Percentiles rank a stretch among this genome's conserved stretches.
These are phyloP conservation scores for Dactylellina sp. DNA, from an alignment of 2,329 filamentous ascomycete genomes.

Conservation along the genomic window DNA sequence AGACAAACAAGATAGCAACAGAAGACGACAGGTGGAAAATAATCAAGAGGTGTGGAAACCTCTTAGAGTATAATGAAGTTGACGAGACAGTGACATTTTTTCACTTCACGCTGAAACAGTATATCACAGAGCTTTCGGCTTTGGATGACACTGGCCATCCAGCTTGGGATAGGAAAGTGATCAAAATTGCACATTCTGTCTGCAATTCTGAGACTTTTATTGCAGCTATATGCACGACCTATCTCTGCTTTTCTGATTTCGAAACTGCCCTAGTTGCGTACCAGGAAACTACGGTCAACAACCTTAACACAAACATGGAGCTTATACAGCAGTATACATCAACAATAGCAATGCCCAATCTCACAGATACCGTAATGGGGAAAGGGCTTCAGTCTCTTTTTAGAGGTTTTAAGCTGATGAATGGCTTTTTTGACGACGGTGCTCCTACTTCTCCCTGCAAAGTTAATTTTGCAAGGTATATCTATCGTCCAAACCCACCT, in stretches of 20 bases:
- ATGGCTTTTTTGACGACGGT: constrained; percentile 15
- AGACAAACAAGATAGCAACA: constrained; percentile 8
- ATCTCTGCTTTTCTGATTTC: constrained; percentile 45
- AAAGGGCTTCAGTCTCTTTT: constrained; percentile 23
- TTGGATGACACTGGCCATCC: neutral
- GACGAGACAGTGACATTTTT: constrained; percentile 38
- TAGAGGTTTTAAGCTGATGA: constrained; percentile 31
- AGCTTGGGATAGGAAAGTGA: neutral
- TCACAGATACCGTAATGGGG: neutral
- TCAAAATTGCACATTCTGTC: neutral
- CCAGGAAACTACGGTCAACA: constrained; percentile 13
- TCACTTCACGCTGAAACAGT: constrained; percentile 46
- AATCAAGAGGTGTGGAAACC: constrained; percentile 44
- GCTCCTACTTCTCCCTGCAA: neutral
- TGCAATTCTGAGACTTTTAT: neutral
- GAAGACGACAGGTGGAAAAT: constrained; percentile 17
- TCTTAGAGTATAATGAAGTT: constrained; percentile 31
- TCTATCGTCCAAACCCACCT: constrained; percentile 5
- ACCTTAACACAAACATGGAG: constrained; percentile 28
- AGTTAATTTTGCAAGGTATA: constrained; percentile 36
- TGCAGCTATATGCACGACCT: constrained; percentile 18
- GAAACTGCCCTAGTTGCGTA: constrained; percentile 22
- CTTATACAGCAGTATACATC: constrained; percentile 32
- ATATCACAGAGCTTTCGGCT: constrained; percentile 28
- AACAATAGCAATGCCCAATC: neutral